Conservation (phyloP, 106 monocot species). For the Dioscorea dumetorum region DNA sequence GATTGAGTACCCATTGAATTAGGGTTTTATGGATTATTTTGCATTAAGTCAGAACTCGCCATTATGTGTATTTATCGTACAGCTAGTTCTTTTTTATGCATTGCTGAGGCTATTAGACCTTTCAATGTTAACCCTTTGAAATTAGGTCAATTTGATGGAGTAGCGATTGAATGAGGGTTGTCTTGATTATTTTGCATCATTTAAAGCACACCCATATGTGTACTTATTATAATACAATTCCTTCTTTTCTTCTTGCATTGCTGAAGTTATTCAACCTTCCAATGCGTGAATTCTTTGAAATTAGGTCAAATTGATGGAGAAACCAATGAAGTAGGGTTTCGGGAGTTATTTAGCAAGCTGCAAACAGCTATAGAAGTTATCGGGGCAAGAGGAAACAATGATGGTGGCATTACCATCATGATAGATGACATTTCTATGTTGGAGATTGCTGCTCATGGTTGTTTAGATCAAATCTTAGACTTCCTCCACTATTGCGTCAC, state of each 20-base stretch:
- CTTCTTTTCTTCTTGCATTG: neutral
- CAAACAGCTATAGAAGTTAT: conserved; percentile 32
- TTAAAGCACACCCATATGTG: too few relatives aligned
- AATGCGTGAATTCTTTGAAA: neutral
- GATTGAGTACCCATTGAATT: too few relatives aligned
- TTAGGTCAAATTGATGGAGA: conserved; percentile 22
- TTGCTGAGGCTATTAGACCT: too few relatives aligned
- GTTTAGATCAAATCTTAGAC: conserved; percentile 52
- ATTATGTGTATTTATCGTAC: too few relatives aligned
- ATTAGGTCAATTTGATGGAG: too few relatives aligned
- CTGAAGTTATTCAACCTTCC: neutral
- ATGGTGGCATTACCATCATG: conserved; percentile 35
- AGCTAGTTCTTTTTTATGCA: too few relatives aligned
- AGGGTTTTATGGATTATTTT: too few relatives aligned
- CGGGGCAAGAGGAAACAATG: conserved; percentile 12
- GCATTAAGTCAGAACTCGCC: too few relatives aligned
- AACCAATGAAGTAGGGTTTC: conserved; percentile 27
- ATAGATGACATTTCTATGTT: conserved; percentile 87
- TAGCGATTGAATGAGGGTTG: too few relatives aligned
- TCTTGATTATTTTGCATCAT: too few relatives aligned
- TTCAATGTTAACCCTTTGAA: too few relatives aligned
- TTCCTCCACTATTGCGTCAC: conserved; percentile 74
- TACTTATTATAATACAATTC: neutral
- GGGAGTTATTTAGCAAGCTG: conserved; percentile 48
- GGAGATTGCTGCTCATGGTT: conserved; percentile 70